Evolutionary conservation across 106 monocot genomes (phyloP).

Genomic region (Vanilla planifolia): DNA sequence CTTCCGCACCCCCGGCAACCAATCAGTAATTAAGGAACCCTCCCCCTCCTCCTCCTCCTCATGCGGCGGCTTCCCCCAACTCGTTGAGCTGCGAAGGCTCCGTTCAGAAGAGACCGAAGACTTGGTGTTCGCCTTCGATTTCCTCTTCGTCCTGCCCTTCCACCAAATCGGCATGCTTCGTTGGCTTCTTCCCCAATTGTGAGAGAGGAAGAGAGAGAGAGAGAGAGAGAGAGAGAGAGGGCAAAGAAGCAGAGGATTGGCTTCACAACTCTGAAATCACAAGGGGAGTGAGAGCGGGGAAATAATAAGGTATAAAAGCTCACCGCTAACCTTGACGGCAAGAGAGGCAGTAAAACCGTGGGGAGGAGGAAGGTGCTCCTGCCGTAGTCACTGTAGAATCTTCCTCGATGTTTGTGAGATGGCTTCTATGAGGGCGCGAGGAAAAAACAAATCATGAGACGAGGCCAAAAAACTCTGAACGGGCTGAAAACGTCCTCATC

Average conservation of each 20-base stretch:
- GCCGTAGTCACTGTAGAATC: background rate
- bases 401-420: conserved; percentile 3
- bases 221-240: conserved; percentile 2
- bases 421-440: too few relatives aligned
- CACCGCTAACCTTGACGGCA: conserved; percentile 3
- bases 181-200: too few relatives aligned
- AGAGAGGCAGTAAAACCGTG: background rate
- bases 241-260: background rate
- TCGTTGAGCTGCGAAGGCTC: background rate
- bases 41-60: background rate
- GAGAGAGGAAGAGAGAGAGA: background rate
- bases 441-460: too few relatives aligned
- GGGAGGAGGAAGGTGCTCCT: background rate
- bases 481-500: too few relatives aligned
- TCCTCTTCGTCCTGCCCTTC: conserved; percentile 35
- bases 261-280: too few relatives aligned
- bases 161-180: conserved; percentile 55
- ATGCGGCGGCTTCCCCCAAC: background rate
- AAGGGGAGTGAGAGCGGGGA: background rate
- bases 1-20: background rate
- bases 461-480: too few relatives aligned
- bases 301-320: background rate
- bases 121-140: conserved; percentile 4
- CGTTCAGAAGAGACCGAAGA: background rate
- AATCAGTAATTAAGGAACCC: background rate